These are phyloP conservation scores for Erythrobasidium hasegawianum DNA, from an alignment of 1,284 basidiomycete genomes.

Conservation along the genomic window DNA sequence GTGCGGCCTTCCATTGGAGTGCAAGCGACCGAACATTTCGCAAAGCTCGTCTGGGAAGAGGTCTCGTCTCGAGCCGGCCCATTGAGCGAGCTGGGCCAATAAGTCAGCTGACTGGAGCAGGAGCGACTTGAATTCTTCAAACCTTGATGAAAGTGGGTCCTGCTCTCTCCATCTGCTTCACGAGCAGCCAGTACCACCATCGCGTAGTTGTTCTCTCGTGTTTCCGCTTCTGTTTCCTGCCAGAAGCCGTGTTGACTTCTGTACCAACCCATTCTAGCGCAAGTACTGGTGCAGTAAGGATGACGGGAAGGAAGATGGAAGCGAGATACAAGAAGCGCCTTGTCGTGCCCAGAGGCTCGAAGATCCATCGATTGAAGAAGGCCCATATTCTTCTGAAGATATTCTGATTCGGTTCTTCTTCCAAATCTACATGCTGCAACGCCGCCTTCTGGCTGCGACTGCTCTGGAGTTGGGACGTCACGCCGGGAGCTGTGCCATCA, in stretches of 20 bases:
- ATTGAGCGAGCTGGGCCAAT: constrained; percentile 82
- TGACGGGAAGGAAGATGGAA: constrained; percentile 79
- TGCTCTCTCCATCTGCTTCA: constrained; percentile 84
- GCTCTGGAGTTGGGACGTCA: background rate
- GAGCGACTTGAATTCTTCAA: background rate
- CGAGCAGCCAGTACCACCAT: constrained; percentile 93
- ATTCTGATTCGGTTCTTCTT: background rate
- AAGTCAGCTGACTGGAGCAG: background rate
- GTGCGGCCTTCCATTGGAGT: constrained; percentile 85
- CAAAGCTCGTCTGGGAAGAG: constrained; percentile 92
- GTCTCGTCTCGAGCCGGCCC: constrained; percentile 94
- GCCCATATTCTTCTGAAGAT: constrained; percentile 4
- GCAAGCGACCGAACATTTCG: constrained; percentile 75
- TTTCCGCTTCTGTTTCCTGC: constrained; percentile 50
- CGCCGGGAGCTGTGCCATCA: background rate
- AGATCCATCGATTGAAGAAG: constrained; percentile 54
- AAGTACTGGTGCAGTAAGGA: constrained; percentile 78
- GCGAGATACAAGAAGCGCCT: constrained; percentile 80
- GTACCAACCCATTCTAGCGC: constrained; percentile 57
- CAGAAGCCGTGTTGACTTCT: constrained; percentile 52
- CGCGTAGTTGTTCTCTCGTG: constrained; percentile 62
- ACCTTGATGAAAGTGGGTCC: constrained; percentile 98
- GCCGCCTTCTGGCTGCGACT: background rate
- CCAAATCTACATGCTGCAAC: background rate
- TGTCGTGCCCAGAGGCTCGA: constrained; percentile 82